A percentile compares a stretch with the other conserved stretches of the same genome.
Conservation (phyloP, 805 yeast species). For the Debaryomyces castellii region DNA sequence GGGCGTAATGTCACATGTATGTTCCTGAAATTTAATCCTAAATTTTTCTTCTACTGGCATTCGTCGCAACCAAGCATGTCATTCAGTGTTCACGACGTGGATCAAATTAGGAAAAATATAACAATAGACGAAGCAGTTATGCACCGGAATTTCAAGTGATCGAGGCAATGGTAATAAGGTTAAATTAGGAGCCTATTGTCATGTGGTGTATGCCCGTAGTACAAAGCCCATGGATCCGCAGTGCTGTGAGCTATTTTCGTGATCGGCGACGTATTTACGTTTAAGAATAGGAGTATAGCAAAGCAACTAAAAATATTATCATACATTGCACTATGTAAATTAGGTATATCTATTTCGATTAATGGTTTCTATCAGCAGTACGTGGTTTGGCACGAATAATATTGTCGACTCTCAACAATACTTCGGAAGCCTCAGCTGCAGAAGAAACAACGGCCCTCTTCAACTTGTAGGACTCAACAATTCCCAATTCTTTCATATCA, state of each 20-base stretch:
- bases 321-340: background rate
- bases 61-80: background rate
- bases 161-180: background rate
- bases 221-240: too few species aligned
- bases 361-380: slow-evolving; percentile 79
- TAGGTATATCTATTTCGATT: background rate
- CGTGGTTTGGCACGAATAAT: slow-evolving; percentile 96
- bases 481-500: slow-evolving; percentile 92
- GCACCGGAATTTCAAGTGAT: background rate
- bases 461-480: slow-evolving; percentile 89
- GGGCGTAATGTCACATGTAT: background rate
- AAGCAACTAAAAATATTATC: background rate
- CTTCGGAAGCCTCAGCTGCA: slow-evolving; percentile 98
- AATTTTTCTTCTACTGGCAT: background rate
- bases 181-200: background rate
- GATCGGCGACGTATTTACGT: background rate
- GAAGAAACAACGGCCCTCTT: slow-evolving; percentile 91
- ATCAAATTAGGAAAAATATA: background rate
- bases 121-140: background rate
- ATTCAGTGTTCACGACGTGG: background rate
- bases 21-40: background rate
- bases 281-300: background rate
- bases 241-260: background rate
- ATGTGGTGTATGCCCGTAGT: too few species aligned
- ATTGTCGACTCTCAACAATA: slow-evolving; percentile 91